Evolutionary conservation across 495 filamentous ascomycete species (phyloP).

Genomic region (Gamarada debralockiae): DNA sequence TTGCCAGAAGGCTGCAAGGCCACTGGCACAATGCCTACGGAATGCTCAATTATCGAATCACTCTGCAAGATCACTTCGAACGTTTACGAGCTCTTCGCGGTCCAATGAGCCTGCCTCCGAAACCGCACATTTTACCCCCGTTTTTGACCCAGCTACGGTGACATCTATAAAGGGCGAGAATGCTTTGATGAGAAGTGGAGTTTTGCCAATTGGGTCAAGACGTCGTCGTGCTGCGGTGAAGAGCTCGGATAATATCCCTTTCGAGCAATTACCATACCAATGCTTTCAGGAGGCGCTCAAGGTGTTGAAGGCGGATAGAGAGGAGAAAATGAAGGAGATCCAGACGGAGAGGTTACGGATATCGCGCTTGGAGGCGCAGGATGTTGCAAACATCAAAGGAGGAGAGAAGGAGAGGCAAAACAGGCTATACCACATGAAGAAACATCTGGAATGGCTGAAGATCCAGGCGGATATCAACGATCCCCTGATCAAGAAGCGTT

Average conservation of each 20-base stretch:
- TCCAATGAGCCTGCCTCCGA: slow-evolving; percentile 35
- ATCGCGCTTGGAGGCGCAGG: slow-evolving; percentile 51
- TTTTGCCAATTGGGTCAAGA: slow-evolving; percentile 70
- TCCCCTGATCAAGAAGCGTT: slow-evolving; percentile 86
- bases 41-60: slow-evolving; percentile 34
- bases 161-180: slow-evolving; percentile 51
- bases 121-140: slow-evolving; percentile 25
- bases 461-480: slow-evolving; percentile 94
- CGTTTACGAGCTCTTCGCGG: slow-evolving; percentile 40
- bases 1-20: slow-evolving; percentile 65
- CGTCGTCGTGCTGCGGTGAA: slow-evolving; percentile 77
- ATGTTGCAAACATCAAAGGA: slow-evolving; percentile 52
- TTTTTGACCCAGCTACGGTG: slow-evolving; percentile 31
- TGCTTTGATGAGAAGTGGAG: slow-evolving; percentile 51
- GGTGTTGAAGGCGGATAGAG: slow-evolving; percentile 72
- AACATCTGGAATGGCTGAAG: slow-evolving; percentile 76
- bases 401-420: slow-evolving; percentile 60
- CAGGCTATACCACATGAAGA: slow-evolving; percentile 64
- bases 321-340: slow-evolving; percentile 72
- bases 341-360: slow-evolving; percentile 46
- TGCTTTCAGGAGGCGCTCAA: slow-evolving; percentile 95
- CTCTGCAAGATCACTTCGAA: slow-evolving; percentile 34
- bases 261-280: slow-evolving; percentile 91
- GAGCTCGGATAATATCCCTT: slow-evolving; percentile 68
- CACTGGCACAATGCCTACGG: slow-evolving; percentile 60